A percentile compares a stretch with the other conserved stretches of the same genome.
These are phyloP conservation scores for Stentor coeruleus DNA, from an alignment of 73 alveolate genomes.

Conservation along the genomic window DNA sequence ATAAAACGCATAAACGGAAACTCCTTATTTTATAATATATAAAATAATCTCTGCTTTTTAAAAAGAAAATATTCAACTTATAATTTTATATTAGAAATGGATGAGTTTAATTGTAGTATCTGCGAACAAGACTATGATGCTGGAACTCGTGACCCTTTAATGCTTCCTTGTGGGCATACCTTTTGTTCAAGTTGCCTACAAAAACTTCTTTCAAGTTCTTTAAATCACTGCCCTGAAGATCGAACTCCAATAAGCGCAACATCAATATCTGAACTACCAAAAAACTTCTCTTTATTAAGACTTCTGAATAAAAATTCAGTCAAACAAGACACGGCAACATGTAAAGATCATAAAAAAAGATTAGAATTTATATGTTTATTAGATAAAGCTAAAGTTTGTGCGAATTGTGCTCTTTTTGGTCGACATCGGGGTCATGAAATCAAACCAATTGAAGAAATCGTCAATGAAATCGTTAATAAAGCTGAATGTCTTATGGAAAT, in stretches of 20 bases:
- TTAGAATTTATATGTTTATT: slow-evolving; percentile 83
- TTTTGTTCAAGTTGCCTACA: slow-evolving; percentile 65
- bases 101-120: background rate
- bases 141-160: slow-evolving; percentile 30
- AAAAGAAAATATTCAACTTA: too few species aligned
- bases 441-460: slow-evolving; percentile 79
- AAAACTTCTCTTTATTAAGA: slow-evolving; percentile 43
- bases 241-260: background rate
- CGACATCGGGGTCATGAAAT: slow-evolving; percentile 88
- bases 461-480: slow-evolving; percentile 69
- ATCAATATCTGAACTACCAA: slow-evolving; percentile 51
- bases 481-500: slow-evolving; percentile 71
- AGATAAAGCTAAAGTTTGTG: slow-evolving; percentile 78
- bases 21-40: too few species aligned
- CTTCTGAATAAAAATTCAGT: background rate
- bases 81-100: too few species aligned
- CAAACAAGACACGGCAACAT: slow-evolving; percentile 18
- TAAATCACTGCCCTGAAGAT: slow-evolving; percentile 27
- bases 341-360: slow-evolving; percentile 53
- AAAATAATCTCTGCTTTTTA: too few species aligned
- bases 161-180: slow-evolving; percentile 71
- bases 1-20: too few species aligned
- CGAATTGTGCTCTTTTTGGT: slow-evolving; percentile 91
- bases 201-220: slow-evolving; percentile 32
- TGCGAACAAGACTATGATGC: slow-evolving; percentile 1